phyloP scores from a whole-genome alignment of 768 basidiomycete genomes.

The Scleroderma bovista region DNA sequence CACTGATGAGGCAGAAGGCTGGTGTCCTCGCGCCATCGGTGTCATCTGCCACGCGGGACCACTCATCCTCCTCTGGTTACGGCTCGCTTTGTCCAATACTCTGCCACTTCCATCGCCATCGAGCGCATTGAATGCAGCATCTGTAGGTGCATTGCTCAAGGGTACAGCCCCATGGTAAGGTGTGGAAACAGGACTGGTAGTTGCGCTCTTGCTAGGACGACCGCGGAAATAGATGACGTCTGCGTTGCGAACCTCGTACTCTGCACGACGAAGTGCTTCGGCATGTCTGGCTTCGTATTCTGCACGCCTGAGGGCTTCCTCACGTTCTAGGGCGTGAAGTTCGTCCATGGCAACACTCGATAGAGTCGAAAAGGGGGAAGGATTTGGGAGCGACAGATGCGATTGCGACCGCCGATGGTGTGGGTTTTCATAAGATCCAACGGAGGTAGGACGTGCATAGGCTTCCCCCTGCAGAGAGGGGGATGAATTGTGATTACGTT shows the following conservation, averaged over 20 bases:
- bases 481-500: slow-evolving; percentile 16
- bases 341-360: slow-evolving; percentile 83
- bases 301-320: slow-evolving; percentile 79
- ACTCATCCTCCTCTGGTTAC: slow-evolving; percentile 43
- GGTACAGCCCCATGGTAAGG: slow-evolving; percentile 27
- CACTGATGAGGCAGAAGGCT: slow-evolving; percentile 16
- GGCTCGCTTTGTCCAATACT: slow-evolving; percentile 19
- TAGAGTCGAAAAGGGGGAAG: slow-evolving; percentile 58
- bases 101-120: slow-evolving; percentile 23
- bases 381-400: slow-evolving; percentile 25
- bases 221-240: slow-evolving; percentile 36
- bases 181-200: slow-evolving; percentile 57
- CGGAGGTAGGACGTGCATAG: slow-evolving; percentile 52
- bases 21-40: slow-evolving; percentile 34
- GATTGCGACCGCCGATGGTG: slow-evolving; percentile 26
- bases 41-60: slow-evolving; percentile 54
- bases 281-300: slow-evolving; percentile 79
- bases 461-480: slow-evolving; percentile 40
- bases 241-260: slow-evolving; percentile 50
- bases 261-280: slow-evolving; percentile 59
- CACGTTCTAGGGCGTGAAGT: slow-evolving; percentile 81
- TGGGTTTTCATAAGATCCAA: slow-evolving; percentile 39
- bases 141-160: slow-evolving; percentile 25
- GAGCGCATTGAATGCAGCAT: slow-evolving; percentile 32
- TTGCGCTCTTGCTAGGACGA: slow-evolving; percentile 55